phyloP scores from a whole-genome alignment of 1,139 yeast species.

The Candida sanyaensis region DNA sequence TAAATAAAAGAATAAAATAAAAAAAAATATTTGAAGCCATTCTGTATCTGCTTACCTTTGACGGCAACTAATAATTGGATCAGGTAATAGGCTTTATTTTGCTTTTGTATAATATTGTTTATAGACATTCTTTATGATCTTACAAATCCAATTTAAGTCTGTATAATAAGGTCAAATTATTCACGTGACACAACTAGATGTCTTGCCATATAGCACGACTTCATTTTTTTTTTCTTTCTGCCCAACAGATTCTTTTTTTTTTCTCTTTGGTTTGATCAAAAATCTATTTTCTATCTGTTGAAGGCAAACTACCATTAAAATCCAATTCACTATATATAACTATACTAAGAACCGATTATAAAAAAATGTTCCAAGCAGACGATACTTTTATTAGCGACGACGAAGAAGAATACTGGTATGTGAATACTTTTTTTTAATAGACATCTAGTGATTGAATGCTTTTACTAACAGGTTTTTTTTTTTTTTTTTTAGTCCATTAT shows the following conservation, averaged over 20 bases:
- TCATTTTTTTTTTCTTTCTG: background rate
- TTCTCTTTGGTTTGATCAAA: slow-evolving; percentile 1
- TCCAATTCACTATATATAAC: background rate
- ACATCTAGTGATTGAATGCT: background rate
- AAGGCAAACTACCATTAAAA: slow-evolving; percentile 1
- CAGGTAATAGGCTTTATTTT: too few relatives aligned
- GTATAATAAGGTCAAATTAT: background rate
- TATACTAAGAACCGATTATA: slow-evolving; percentile 4
- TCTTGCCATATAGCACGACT: background rate
- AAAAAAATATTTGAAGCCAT: too few relatives aligned
- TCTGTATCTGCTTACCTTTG: too few relatives aligned
- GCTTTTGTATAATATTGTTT: too few relatives aligned
- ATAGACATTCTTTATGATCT: too few relatives aligned
- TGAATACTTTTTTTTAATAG: slow-evolving; percentile 22
- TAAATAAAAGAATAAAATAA: too few relatives aligned
- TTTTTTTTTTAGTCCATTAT: slow-evolving; percentile 65
- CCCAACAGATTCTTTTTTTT: background rate
- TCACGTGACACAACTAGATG: background rate
- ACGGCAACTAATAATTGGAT: too few relatives aligned
- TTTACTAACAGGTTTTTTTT: slow-evolving; percentile 20
- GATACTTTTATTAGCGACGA: slow-evolving; percentile 71
- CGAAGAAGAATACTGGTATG: slow-evolving; percentile 74
- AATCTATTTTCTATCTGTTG: background rate
- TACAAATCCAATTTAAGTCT: too few relatives aligned
- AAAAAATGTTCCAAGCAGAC: slow-evolving; percentile 24